Evolutionary conservation across 805 yeast genomes (phyloP), one percentile per base, ranked within the genome.

Genomic region (Myxozyma nipponensis): DNA sequence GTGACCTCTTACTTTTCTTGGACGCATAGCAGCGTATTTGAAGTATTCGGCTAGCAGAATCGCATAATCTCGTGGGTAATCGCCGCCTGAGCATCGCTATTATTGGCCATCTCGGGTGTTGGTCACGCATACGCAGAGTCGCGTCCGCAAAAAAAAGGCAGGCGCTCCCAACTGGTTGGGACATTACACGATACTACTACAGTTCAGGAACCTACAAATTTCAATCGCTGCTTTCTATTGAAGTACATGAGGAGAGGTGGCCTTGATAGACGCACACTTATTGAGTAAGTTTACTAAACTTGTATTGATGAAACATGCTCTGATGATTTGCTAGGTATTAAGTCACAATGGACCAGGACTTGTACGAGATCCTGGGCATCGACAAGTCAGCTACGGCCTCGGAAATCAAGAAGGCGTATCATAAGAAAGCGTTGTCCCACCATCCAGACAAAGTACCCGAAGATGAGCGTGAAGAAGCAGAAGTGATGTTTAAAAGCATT

Each of bases 401-500:
- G 1, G 96, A 90, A 56, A 86, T 91, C 64, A 83, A 83, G 61
- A 82, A 78, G 66, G 95, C 96, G 0, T 91, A 87, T 68, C 77
- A 95, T 58, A 84, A 82, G 60, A 75, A 88, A 43, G 98, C 98
- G 9, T 73, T 91, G 36, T 72, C 74, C 52, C 79, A 82, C 61
- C 98, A 91, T 68, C 98, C 98, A 0, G 98, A 91, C 67, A 91
- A 93, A 65, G 89, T 80, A 1, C 65, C 79, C 0, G 73, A 93
- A 52, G 84, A 86, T 63, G 83, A 74, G 15, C 78, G 72, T 18
- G 81, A 80, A 50, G 72, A 79, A n/a, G 85, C 95, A 2, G 97
- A 88, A 67, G 71, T 77, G 54, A 78, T 76, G 63, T 91, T 91
- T 69, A 91, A 91, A 66, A 90, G 84, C 60, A 78, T 91, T 50